A percentile compares a stretch with the other conserved stretches of the same genome.
phyloP scores from a whole-genome alignment of 164 flowering plant species.

The Stephania cephalantha region DNA sequence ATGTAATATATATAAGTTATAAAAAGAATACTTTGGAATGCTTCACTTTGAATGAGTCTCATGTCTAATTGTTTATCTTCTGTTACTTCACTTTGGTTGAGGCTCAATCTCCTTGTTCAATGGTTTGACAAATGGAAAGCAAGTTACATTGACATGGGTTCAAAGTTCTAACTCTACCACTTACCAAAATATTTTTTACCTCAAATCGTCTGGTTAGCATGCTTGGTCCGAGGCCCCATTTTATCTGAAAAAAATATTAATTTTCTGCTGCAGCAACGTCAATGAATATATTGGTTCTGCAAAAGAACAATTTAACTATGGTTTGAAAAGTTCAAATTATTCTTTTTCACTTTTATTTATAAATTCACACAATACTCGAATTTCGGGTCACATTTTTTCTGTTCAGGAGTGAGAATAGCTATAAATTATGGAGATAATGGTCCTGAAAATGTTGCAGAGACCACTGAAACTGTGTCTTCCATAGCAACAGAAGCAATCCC shows the following conservation, averaged over 20 bases:
- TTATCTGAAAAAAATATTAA: not conserved
- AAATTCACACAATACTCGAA: slow-evolving; percentile 2
- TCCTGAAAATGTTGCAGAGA: slow-evolving; percentile 35
- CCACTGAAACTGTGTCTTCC: slow-evolving; percentile 69
- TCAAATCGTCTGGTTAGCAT: not conserved
- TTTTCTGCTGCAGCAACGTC: not conserved
- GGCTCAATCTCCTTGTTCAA: not conserved
- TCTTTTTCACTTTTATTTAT: slow-evolving; percentile 7
- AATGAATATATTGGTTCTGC: not conserved
- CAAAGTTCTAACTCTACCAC: not conserved
- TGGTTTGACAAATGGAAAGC: not conserved
- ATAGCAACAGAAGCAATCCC: slow-evolving; percentile 26
- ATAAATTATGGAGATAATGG: slow-evolving; percentile 21
- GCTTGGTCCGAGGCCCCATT: not conserved
- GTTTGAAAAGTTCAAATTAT: slow-evolving; percentile 1
- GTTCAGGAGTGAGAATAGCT: not conserved
- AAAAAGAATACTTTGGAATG: not conserved
- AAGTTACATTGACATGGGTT: not conserved
- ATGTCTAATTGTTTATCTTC: not conserved
- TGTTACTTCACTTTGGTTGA: not conserved
- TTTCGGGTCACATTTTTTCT: not conserved
- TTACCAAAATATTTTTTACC: not conserved
- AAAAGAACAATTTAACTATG: not conserved
- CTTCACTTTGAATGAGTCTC: not conserved
- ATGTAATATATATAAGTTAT: not conserved